These are phyloP conservation scores for Zasmidium citrigriseum DNA, from an alignment of 2,329 filamentous ascomycete genomes.

Conservation along the genomic window DNA sequence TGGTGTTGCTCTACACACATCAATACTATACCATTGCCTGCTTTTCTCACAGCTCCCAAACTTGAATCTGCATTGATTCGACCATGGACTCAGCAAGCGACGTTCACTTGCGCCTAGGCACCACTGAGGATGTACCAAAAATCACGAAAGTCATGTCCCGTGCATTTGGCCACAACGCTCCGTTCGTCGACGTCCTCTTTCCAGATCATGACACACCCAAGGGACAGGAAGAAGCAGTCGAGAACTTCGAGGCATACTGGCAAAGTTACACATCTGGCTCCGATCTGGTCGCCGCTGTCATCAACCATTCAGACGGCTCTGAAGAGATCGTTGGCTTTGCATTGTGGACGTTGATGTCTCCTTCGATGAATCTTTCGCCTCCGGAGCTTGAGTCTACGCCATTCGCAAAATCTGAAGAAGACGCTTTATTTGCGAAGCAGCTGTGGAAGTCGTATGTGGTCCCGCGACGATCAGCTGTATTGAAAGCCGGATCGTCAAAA, in stretches of 20 bases:
- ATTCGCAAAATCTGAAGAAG: background rate
- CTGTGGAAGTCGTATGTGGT: background rate
- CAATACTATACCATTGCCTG: too few relatives aligned
- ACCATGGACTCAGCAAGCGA: too few relatives aligned
- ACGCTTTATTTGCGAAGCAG: background rate
- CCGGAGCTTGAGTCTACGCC: background rate
- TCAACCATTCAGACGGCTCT: background rate
- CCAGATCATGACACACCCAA: background rate
- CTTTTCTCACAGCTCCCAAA: too few relatives aligned
- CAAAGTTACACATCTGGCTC: background rate
- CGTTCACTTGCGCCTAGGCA: background rate
- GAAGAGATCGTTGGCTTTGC: background rate
- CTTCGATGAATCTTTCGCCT: background rate
- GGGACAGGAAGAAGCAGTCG: background rate
- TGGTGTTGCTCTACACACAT: too few relatives aligned
- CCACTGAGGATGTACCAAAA: background rate
- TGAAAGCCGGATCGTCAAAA: background rate
- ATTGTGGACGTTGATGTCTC: background rate
- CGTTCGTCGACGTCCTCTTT: background rate
- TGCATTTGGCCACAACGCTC: background rate
- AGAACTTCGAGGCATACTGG: background rate
- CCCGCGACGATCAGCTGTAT: background rate
- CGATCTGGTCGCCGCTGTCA: background rate
- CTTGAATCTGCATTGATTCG: too few relatives aligned
- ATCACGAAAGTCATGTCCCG: background rate